phyloP scores from a whole-genome alignment of 2,329 filamentous ascomycete genomes.

The Fusarium haematococcum region DNA sequence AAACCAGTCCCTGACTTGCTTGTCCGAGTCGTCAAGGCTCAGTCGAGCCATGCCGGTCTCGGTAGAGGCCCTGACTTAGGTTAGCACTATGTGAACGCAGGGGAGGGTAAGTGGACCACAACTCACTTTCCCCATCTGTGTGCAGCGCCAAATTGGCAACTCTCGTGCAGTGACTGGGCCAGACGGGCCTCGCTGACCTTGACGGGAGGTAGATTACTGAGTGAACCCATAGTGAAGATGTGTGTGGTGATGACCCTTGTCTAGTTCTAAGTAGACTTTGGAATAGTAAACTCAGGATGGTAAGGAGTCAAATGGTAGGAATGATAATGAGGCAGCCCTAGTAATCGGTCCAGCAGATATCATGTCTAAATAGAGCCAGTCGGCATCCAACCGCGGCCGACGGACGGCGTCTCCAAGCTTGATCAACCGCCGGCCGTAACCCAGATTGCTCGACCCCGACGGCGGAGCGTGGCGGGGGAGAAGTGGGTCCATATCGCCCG shows the following conservation, averaged over 20 bases:
- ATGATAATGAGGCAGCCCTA: background rate
- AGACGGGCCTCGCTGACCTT: constrained; percentile 9
- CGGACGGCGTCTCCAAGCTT: background rate
- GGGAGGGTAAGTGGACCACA: background rate
- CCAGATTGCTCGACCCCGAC: background rate
- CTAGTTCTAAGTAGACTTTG: background rate
- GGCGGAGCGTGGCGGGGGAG: background rate
- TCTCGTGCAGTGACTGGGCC: constrained; percentile 34
- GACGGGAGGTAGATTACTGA: background rate
- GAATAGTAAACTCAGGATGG: background rate
- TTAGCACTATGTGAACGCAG: background rate
- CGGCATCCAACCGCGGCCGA: background rate
- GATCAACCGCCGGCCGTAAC: background rate
- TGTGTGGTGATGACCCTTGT: background rate
- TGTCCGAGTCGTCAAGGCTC: constrained; percentile 77
- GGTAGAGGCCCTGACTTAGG: constrained; percentile 27
- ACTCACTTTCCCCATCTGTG: constrained; percentile 45
- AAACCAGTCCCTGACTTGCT: constrained; percentile 80
- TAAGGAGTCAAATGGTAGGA: background rate
- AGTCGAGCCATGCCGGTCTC: constrained; percentile 84
- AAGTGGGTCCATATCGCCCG: background rate
- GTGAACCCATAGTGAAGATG: background rate
- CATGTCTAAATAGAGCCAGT: background rate
- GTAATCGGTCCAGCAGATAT: background rate
- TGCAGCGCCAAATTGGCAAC: constrained; percentile 35